These are phyloP conservation scores for Yamadazyma paraphyllophila DNA, from an alignment of 805 yeast genomes.

Conservation along the genomic window DNA sequence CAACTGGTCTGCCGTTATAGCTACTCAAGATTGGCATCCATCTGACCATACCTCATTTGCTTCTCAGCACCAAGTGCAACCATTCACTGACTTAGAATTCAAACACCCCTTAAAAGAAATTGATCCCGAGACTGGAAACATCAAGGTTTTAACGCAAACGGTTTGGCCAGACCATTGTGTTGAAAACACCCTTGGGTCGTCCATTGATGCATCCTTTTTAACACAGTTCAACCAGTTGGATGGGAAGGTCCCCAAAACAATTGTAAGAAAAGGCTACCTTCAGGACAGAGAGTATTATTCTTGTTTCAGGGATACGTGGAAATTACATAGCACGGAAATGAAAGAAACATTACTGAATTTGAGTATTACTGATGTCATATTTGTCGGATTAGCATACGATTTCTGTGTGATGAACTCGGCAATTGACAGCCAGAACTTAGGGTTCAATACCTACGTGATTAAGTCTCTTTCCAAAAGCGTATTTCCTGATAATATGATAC, in stretches of 20 bases:
- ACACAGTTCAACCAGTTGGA: constrained; percentile 32
- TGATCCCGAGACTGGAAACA: constrained; percentile 22
- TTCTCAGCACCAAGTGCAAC: constrained; percentile 50
- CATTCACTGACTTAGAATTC: constrained; percentile 52
- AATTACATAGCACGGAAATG: constrained; percentile 65
- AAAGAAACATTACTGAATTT: constrained; percentile 43
- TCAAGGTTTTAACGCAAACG: constrained; percentile 36
- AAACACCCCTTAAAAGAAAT: constrained; percentile 45
- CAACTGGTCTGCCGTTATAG: constrained; percentile 63
- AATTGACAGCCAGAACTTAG: constrained; percentile 57
- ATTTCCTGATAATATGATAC: constrained; percentile 36
- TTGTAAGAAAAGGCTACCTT: constrained; percentile 70
- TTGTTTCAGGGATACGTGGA: constrained; percentile 81
- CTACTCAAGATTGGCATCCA: constrained; percentile 92
- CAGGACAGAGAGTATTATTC: constrained; percentile 82
- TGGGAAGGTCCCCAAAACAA: constrained; percentile 24
- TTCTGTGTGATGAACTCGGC: constrained; percentile 83
- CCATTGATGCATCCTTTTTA: constrained; percentile 52
- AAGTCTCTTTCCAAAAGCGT: constrained; percentile 58
- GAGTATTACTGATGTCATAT: constrained; percentile 57
- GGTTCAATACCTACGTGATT: constrained; percentile 64
- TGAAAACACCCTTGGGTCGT: constrained; percentile 65
- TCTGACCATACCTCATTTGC: constrained; percentile 79
- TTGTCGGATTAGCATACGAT: constrained; percentile 85
- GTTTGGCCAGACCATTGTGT: constrained; percentile 95